phyloP scores from a whole-genome alignment of 2,329 filamentous ascomycete species.

The Penicillium psychrosexuale region DNA sequence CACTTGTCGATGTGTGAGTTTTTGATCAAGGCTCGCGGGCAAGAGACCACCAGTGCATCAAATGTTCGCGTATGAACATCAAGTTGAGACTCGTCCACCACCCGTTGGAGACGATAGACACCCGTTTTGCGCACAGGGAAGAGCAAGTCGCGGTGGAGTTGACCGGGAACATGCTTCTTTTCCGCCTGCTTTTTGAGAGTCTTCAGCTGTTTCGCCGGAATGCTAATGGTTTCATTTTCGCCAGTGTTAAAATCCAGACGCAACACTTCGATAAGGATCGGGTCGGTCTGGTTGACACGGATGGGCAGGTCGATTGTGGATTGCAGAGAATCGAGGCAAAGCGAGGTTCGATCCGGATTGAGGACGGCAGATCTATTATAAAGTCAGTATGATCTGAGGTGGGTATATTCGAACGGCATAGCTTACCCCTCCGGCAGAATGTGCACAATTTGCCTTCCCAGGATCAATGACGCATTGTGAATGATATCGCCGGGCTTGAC shows the following conservation, averaged over 20 bases:
- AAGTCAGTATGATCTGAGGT: constrained; percentile 24
- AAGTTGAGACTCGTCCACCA: constrained; percentile 89
- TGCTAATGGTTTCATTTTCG: constrained; percentile 72
- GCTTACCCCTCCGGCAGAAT: constrained; percentile 86
- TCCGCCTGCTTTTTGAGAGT: constrained; percentile 68
- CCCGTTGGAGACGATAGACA: constrained; percentile 77
- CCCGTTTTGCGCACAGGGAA: constrained; percentile 81
- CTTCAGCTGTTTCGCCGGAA: constrained; percentile 71
- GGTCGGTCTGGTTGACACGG: constrained; percentile 88
- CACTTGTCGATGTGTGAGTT: constrained; percentile 67
- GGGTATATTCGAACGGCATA: background rate
- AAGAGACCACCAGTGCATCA: constrained; percentile 80
- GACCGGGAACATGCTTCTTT: constrained; percentile 52
- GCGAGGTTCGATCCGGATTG: constrained; percentile 76
- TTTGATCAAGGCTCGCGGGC: constrained; percentile 74
- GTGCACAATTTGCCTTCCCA: constrained; percentile 96
- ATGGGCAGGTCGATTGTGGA: constrained; percentile 70
- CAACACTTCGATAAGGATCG: constrained; percentile 82
- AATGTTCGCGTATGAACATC: constrained; percentile 75
- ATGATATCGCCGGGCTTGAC: constrained; percentile 85
- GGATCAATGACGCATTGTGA: constrained; percentile 88
- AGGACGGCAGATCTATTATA: constrained; percentile 69
- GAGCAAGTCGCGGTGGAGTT: constrained; percentile 62
- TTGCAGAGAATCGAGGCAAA: constrained; percentile 70
- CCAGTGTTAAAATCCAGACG: constrained; percentile 81